Base-by-base conservation (phyloP, 495 filamentous ascomycete species). In the Cercophora sp. region DNA sequence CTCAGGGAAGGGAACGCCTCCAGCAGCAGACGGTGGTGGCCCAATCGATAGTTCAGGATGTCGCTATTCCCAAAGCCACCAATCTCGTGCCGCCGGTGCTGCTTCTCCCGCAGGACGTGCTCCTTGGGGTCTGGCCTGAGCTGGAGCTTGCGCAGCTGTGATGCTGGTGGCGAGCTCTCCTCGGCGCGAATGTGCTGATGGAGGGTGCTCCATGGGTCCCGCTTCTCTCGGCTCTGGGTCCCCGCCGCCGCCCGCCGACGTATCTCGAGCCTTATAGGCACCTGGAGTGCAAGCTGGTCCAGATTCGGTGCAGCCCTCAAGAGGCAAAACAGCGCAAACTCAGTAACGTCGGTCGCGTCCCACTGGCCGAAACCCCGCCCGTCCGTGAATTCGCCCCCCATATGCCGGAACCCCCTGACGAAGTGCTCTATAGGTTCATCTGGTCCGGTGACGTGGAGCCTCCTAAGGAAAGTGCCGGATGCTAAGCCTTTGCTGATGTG, bases 71-170 rank as follows among this genome's bases (percentile, higher is more conserved):
- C 22, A 22, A 24, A 24, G n/a, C n/a, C n/a, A n/a, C n/a, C n/a
- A n/a, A n/a, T n/a, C 41, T 44, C 41, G 41, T 44, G 41, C 24
- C 11, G 20, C 20, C 41, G 41, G 41, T 44, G 41, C 2, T 44
- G 11, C 29, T 26, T 44, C 24, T 44, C 18, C 10, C 20, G 22
- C 10, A n/a, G 16, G 3, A 44, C 41, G n/a, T 44, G 22, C 8
- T 44, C 22, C 9, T 44, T 27, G 10, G 41, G 41, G 41, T 44
- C 41, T 24, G 41, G 40, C 10, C 41, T 44, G 2, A 27, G 41
- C 22, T 44, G 41, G 0, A 27, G 41, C 41, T 24, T n/a, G 16
- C 29, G 25, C 22, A 44, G 10, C 20, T n/a, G 5, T 3, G 15
- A 19, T 20, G 16, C 18, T 20, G 2, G 29, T 6, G 13, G 6